Evolutionary conservation across 768 basidiomycete genomes (phyloP).

Genomic region (Leccinum broughii): DNA sequence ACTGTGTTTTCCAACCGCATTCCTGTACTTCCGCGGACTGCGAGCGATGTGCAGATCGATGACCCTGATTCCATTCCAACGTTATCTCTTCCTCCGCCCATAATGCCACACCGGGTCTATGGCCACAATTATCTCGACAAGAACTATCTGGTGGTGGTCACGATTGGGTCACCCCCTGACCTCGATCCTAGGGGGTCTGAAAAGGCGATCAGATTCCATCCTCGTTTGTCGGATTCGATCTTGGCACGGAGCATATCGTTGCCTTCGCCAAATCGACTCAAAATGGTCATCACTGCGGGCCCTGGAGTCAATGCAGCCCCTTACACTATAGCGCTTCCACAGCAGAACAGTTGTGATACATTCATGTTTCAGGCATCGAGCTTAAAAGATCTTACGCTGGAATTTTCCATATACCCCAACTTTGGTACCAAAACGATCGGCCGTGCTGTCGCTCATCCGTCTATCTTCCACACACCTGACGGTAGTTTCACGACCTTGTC

Average conservation of each 20-base stretch:
- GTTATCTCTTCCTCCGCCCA: conserved; percentile 94
- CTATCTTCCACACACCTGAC: conserved; percentile 59
- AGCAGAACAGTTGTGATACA: conserved; percentile 64
- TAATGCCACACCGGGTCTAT: conserved; percentile 97
- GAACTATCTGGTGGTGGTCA: conserved; percentile 81
- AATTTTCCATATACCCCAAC: conserved; percentile 95
- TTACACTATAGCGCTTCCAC: conserved; percentile 85
- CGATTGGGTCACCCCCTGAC: conserved; percentile 61
- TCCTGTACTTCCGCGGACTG: conserved; percentile 28
- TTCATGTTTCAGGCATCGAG: conserved; percentile 87
- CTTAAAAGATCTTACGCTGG: conserved; percentile 71
- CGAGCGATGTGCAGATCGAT: conserved; percentile 43
- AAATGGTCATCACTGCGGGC: conserved; percentile 91
- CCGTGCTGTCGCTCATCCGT: conserved; percentile 82
- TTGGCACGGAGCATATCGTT: conserved; percentile 67
- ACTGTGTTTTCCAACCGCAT: conserved; percentile 18
- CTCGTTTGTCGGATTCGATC: conserved; percentile 69
- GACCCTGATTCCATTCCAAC: conserved; percentile 93
- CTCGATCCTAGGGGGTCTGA: conserved; percentile 37
- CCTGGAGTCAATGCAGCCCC: conserved; percentile 84
- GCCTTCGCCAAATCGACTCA: conserved; percentile 76
- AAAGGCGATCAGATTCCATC: conserved; percentile 63
- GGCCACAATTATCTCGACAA: conserved; percentile 95
- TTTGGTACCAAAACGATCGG: conserved; percentile 98
- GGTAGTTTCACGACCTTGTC: conserved; percentile 65